Base-by-base conservation (phyloP, 2,329 filamentous ascomycete genomes). In the Ascochyta pisi region DNA sequence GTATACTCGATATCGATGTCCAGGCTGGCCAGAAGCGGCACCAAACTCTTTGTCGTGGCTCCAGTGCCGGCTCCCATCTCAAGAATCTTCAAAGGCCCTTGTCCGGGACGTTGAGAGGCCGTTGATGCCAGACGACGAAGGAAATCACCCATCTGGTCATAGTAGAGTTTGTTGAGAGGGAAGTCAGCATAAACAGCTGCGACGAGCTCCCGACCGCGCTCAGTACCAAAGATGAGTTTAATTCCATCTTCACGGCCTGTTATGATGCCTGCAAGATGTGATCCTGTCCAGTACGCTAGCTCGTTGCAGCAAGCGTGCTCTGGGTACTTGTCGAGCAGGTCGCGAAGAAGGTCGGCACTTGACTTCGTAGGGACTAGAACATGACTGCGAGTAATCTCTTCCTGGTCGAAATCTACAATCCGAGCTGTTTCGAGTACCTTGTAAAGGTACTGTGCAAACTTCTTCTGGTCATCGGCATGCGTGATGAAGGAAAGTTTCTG, bases 61-160 rank as follows among this genome's bases (percentile, higher is more conserved):
- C 77, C 75, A 1, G 73, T 78, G 1, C 74, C 76, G 6, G 70
- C 77, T 1, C 77, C 77, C 43, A 77, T 64, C 40, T 79, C 77
- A 0, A 78, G 65, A 7, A 78, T 73, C 7, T 54, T 51, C 26
- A 69, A 40, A 34, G 57, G 48, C 19, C 57, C 60, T 26, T 46
- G 44, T 41, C 48, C 29, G 4, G 9, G 12, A 31, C 29, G 1
- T 31, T 15, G 12, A 10, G 10, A 12, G 13, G 10, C 4, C 10
- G 29, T 4, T 31, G 29, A 31, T 31, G 29, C 29, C 13, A 31
- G 29, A 31, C 29, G 29, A 15, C 29, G 29, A 31, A 67, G 40
- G 37, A 65, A 65, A 12, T 63, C 52, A 12, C 44, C 61, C 23
- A 66, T 12, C 61, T 49, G 1, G 66, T 61, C 9, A 64, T 66